Percentiles rank a stretch among this genome's conserved stretches.
These are phyloP conservation scores for Medakamo hakoo DNA, from an alignment of 139 green algal species.

Conservation along the genomic window DNA sequence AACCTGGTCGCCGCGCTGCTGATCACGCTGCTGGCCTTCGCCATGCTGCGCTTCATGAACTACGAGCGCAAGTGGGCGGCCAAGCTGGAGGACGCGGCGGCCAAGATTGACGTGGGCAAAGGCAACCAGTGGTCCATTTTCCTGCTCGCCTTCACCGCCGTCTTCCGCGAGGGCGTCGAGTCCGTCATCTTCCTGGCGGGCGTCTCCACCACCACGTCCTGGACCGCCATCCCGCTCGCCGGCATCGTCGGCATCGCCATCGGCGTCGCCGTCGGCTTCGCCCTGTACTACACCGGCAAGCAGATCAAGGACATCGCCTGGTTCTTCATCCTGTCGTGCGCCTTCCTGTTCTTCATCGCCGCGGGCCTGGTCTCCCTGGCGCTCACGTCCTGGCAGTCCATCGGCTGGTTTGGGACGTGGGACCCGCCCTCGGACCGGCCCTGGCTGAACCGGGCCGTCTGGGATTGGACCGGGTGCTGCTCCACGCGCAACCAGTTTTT, in stretches of 20 bases:
- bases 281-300: constrained; percentile 29
- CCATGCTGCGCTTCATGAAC: constrained; percentile 37
- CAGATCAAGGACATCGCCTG: constrained; percentile 28
- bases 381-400: neutral
- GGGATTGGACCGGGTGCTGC: constrained; percentile 26
- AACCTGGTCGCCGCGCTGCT: constrained; percentile 18
- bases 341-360: constrained; percentile 30
- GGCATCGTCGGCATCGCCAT: constrained; percentile 25
- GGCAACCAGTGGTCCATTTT: constrained; percentile 18
- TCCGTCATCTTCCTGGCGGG: constrained; percentile 33
- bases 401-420: constrained; percentile 19
- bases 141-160: constrained; percentile 23
- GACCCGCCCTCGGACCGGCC: constrained; percentile 16
- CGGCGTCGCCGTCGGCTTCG: constrained; percentile 14
- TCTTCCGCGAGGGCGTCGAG: constrained; percentile 31
- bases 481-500: constrained; percentile 19
- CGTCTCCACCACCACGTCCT: constrained; percentile 9
- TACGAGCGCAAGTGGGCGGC: constrained; percentile 32
- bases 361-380: constrained; percentile 6
- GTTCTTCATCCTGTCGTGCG: constrained; percentile 28
- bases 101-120: neutral
- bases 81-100: constrained; percentile 16
- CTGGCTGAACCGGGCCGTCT: constrained; percentile 25
- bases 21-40: constrained; percentile 30
- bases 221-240: constrained; percentile 23